Conservation (phyloP, 495 filamentous ascomycete genomes). For the Penicillium daleae region DNA sequence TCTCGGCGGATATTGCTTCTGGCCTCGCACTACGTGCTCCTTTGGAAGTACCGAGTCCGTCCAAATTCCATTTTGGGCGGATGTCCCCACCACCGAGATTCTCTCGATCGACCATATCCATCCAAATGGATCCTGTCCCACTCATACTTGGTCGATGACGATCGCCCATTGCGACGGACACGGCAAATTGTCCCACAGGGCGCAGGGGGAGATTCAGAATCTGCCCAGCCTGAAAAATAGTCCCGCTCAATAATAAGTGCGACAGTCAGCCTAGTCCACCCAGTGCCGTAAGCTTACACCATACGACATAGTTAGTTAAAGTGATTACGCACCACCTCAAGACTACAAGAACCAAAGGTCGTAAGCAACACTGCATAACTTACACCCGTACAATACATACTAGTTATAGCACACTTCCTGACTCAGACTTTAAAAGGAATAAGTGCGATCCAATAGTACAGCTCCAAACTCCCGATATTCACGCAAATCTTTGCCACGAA, state of each 20-base stretch:
- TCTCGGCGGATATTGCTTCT: not conserved
- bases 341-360: not conserved
- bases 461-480: not conserved
- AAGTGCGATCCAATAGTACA: not conserved
- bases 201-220: not conserved
- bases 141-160: not conserved
- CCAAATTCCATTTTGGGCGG: not conserved
- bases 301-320: no score
- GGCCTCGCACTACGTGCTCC: not conserved
- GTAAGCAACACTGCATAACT: not conserved
- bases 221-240: not conserved
- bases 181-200: not conserved
- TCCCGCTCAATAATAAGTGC: not conserved
- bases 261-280: no score
- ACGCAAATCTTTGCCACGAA: not conserved
- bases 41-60: not conserved
- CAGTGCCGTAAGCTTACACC: no score
- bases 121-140: constrained; percentile 5
- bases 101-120: not conserved
- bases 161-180: constrained; percentile 3
- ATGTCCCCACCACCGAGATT: not conserved
- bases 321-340: not conserved
- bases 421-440: not conserved
- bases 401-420: no score
- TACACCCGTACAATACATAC: not conserved